Base-by-base conservation (phyloP, 148 eudicot species). In the Chenopodium quinoa region DNA sequence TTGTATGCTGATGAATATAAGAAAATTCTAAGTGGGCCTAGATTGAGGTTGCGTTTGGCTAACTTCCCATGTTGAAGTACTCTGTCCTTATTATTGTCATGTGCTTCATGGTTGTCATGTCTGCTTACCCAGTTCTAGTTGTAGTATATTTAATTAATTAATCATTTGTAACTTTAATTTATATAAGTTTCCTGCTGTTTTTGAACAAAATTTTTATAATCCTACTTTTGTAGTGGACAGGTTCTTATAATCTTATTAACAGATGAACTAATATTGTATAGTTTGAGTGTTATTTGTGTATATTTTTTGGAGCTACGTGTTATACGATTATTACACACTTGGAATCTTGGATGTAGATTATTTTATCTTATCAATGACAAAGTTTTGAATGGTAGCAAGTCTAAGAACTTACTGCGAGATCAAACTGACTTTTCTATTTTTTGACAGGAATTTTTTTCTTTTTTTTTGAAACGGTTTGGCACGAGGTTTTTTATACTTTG, bases 101-200 rank as follows among this genome's bases (percentile, higher is more conserved):
- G 75, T 76, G 79, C 84, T 52, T 56, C 74, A 67, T 82, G 84
- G 79, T 12, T 81, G 75, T 34, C 80, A 82, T 82, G 84, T 82
- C 69, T 75, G 75, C 37, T 29, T 56, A 25, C 22, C 20, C 37
- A 52, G 17, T 54, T 78, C 58, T 23, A 10, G 13, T 73, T 64
- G 40, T 74, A 47, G 58, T 32, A 32, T 56, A 74, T 48, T 37
- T 37, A 34, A 23, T 70, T 9, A 52, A 32, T 58, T 56, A 56
- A 58, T 34, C 56, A 54, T 79, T 52, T 25, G 72, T n/a, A 76
- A 17, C 40, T 46, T 78, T 46, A 60, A 44, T 47, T 66, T 78
- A 44, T 78, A 46, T 0, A n/a, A 64, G 20, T 64, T 46, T 6
- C 68, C 27, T 73, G 72, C 72, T 68, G 44, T 69, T 31, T 50